phyloP scores from a whole-genome alignment of 306 rosid genomes.

The Notholithocarpus densiflorus region DNA sequence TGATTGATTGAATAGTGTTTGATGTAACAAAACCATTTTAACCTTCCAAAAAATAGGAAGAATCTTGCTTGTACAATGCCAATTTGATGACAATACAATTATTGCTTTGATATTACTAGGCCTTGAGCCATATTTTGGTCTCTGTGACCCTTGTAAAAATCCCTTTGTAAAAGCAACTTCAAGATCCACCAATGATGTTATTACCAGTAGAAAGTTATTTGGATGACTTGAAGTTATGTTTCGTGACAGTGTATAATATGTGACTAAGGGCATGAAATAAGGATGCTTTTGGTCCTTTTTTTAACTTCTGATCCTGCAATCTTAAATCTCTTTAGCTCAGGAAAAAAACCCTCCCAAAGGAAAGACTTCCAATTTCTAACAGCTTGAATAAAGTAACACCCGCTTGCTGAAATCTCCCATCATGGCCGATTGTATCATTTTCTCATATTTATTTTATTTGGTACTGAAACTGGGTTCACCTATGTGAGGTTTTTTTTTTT shows the following conservation, averaged over 20 bases:
- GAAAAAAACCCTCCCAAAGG: too few relatives aligned
- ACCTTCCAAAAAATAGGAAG: neutral
- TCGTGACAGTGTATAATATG: neutral
- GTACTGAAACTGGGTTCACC: too few relatives aligned
- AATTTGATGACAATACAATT: neutral
- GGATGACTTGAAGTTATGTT: neutral
- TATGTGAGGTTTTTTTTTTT: too few relatives aligned
- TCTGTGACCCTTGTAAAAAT: neutral
- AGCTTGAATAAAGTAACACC: too few relatives aligned
- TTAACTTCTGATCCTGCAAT: neutral
- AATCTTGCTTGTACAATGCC: slow-evolving; percentile 1
- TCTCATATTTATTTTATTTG: too few relatives aligned
- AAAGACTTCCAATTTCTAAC: too few relatives aligned
- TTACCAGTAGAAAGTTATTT: neutral
- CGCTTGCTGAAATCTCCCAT: too few relatives aligned
- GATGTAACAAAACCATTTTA: slow-evolving; percentile 18
- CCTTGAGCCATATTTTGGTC: neutral
- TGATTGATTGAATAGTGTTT: slow-evolving; percentile 15
- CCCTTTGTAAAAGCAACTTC: too few relatives aligned
- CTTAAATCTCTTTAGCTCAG: neutral
- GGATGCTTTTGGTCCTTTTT: neutral
- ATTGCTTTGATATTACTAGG: neutral
- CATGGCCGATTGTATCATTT: too few relatives aligned
- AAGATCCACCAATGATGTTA: too few relatives aligned
- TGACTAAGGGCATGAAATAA: neutral